Evolutionary conservation across 2,329 filamentous ascomycete genomes (phyloP).

Genomic region (Dryadomyces quercivorus): DNA sequence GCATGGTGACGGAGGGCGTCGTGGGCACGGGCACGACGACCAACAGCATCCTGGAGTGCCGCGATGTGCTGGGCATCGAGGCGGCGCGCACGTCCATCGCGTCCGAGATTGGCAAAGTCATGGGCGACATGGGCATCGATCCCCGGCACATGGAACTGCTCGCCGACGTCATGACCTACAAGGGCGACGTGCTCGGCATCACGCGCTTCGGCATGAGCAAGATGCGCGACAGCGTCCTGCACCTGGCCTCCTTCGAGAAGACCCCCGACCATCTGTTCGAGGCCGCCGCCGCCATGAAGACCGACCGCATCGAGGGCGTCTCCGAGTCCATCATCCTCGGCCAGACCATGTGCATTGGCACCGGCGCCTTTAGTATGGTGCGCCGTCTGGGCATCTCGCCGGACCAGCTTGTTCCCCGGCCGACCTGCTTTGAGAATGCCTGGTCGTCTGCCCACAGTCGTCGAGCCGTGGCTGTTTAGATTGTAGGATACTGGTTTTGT

Average conservation of each 20-base stretch:
- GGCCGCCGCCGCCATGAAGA: conserved; percentile 83
- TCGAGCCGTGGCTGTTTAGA: background rate
- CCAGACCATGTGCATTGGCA: conserved; percentile 84
- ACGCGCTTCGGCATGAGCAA: conserved; percentile 93
- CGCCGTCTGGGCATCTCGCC: conserved; percentile 57
- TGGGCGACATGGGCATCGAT: conserved; percentile 91
- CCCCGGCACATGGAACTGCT: conserved; percentile 95
- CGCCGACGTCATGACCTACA: conserved; percentile 98
- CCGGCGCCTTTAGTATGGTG: conserved; percentile 84
- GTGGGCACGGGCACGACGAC: conserved; percentile 61
- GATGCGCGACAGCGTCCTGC: conserved; percentile 88
- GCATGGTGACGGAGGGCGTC: conserved; percentile 90
- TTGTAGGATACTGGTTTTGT: background rate
- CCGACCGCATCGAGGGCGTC: conserved; percentile 84
- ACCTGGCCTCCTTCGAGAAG: conserved; percentile 94
- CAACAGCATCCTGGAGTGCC: conserved; percentile 85
- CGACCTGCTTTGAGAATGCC: conserved; percentile 60
- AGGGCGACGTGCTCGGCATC: conserved; percentile 91
- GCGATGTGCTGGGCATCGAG: conserved; percentile 85
- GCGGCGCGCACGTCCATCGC: conserved; percentile 85
- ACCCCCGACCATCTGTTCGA: conserved; percentile 96
- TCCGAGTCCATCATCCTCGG: conserved; percentile 98
- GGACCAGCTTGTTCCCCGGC: conserved; percentile 42
- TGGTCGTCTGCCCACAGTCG: conserved; percentile 27
- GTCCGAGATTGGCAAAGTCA: conserved; percentile 75